These are phyloP conservation scores for Apophysomyces elegans DNA, from an alignment of 371 early-diverging fungal genomes.

Conservation along the genomic window DNA sequence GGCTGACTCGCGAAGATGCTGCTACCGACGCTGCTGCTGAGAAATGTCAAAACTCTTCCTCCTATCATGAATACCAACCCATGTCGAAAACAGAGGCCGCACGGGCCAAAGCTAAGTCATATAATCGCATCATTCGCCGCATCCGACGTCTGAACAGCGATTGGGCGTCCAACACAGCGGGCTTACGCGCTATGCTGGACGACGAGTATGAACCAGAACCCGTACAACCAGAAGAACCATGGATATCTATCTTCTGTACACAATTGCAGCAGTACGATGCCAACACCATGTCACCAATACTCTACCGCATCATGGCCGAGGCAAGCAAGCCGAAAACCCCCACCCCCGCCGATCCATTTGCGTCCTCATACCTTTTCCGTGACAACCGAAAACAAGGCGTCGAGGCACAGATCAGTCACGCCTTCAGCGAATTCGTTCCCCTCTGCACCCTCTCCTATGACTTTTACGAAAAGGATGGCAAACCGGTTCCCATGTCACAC, in stretches of 20 bases:
- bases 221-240: slow-evolving; percentile 39
- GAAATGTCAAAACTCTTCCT: slow-evolving; percentile 14
- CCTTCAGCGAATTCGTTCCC: slow-evolving; percentile 36
- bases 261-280: slow-evolving; percentile 25
- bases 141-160: slow-evolving; percentile 27
- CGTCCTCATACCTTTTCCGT: slow-evolving; percentile 33
- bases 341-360: slow-evolving; percentile 38
- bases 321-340: slow-evolving; percentile 31
- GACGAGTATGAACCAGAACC: slow-evolving; percentile 33
- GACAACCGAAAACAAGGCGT: slow-evolving; percentile 22
- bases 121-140: slow-evolving; percentile 36
- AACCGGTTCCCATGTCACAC: slow-evolving; percentile 13
- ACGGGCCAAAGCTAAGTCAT: slow-evolving; percentile 43
- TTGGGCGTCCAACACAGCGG: slow-evolving; percentile 34
- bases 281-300: slow-evolving; percentile 28
- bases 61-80: slow-evolving; percentile 22
- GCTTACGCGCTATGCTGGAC: slow-evolving; percentile 40
- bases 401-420: slow-evolving; percentile 17
- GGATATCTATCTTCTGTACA: slow-evolving; percentile 45
- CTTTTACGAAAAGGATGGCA: slow-evolving; percentile 14
- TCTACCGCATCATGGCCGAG: slow-evolving; percentile 40
- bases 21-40: slow-evolving; percentile 15
- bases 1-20: slow-evolving; percentile 30
- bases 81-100: slow-evolving; percentile 42
- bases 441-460: slow-evolving; percentile 16